Evolutionary conservation across 257 asterid genomes (phyloP).

Genomic region (Gardenia jasminoides): DNA sequence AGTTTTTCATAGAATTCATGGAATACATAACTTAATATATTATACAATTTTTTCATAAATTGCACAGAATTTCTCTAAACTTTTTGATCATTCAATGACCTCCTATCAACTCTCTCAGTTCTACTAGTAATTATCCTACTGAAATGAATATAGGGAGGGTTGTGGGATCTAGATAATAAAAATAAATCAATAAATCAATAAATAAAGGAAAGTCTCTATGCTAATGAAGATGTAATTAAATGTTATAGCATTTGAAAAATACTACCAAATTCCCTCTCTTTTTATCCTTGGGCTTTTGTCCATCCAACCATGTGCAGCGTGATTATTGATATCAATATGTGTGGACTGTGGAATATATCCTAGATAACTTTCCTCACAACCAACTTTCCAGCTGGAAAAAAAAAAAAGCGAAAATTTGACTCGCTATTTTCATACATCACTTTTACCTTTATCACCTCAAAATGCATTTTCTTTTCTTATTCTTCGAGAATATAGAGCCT

Average conservation of each 20-base stretch:
- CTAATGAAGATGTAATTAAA: no score
- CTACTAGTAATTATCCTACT: background rate
- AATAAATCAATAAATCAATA: background rate
- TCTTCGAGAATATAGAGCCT: no score
- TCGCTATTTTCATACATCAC: background rate
- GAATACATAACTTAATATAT: background rate
- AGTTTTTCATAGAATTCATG: background rate
- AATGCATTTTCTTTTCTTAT: no score
- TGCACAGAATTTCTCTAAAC: background rate
- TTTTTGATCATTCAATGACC: background rate
- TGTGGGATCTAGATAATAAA: background rate
- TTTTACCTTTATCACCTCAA: background rate
- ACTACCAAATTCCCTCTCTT: background rate
- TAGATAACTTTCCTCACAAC: background rate
- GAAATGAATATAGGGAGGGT: background rate
- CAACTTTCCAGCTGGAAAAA: background rate
- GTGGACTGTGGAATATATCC: no score
- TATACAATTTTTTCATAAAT: background rate
- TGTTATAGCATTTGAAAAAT: no score
- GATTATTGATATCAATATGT: no score
- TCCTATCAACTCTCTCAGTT: no score
- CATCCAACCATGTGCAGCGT: background rate
- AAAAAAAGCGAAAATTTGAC: background rate
- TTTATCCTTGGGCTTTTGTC: background rate
- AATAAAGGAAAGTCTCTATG: background rate